Evolutionary conservation across 164 flowering plant species (phyloP).

Genomic region (Tinospora cordifolia): DNA sequence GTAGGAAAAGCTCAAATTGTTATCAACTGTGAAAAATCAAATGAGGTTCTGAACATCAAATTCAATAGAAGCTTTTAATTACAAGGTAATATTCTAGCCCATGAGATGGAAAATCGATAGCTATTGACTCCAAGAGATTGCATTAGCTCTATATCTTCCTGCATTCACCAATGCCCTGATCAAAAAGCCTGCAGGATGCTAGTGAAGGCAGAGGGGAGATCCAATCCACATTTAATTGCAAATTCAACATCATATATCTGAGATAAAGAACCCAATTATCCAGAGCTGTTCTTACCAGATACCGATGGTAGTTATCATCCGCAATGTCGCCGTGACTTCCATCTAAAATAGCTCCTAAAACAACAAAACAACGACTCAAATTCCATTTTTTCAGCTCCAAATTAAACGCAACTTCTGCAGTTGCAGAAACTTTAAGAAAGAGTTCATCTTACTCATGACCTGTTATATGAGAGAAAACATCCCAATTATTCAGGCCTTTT

Average conservation of each 20-base stretch:
- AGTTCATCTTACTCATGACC: conserved; percentile 20
- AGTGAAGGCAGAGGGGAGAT: no score
- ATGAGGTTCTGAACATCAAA: neutral
- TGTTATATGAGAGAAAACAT: conserved; percentile 33
- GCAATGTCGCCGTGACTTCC: conserved; percentile 52
- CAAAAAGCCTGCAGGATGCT: no score
- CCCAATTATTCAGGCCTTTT: conserved; percentile 55
- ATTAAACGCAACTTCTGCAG: no score
- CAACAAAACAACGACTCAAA: neutral
- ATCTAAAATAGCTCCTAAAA: conserved; percentile 35
- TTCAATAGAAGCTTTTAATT: neutral
- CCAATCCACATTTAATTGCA: no score
- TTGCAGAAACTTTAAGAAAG: no score
- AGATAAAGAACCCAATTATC: neutral
- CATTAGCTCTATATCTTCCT: conserved; percentile 69
- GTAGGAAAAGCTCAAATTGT: neutral
- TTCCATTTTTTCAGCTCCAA: neutral
- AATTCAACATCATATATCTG: neutral
- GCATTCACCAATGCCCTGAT: conserved; percentile 15
- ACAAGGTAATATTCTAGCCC: conserved; percentile 29
- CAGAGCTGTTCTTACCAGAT: conserved; percentile 29
- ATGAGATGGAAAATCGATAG: conserved; percentile 67
- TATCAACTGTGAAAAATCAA: neutral
- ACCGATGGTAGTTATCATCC: conserved; percentile 53
- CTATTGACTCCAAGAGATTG: conserved; percentile 45